A percentile compares a stretch with the other conserved stretches of the same genome.
Conservation (phyloP, 257 asterid species). For the Nicotiana obtusifolia region DNA sequence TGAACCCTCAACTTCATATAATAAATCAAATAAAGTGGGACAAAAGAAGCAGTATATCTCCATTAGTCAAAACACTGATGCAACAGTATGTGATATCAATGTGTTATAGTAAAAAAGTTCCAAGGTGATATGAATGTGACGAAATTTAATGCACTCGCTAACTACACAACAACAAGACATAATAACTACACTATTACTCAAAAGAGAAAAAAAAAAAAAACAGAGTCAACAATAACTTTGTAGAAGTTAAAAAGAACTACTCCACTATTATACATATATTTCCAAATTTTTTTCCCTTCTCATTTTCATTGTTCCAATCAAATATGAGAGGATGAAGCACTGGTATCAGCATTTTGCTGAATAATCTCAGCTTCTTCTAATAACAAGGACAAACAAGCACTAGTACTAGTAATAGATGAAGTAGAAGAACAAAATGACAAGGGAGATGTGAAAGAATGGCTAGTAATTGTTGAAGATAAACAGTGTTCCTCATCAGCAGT, state of each 20-base stretch:
- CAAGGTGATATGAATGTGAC: too few relatives aligned
- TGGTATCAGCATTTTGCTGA: slow-evolving; percentile 16
- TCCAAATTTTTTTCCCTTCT: not conserved
- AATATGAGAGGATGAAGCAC: slow-evolving; percentile 16
- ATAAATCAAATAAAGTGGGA: too few relatives aligned
- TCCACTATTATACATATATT: not conserved
- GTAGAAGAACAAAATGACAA: slow-evolving; percentile 47
- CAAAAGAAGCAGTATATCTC: too few relatives aligned
- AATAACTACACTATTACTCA: not conserved
- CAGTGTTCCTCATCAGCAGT: slow-evolving; percentile 15
- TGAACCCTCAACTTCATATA: not conserved
- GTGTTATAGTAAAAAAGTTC: too few relatives aligned
- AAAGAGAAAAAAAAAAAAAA: not conserved
- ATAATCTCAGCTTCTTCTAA: slow-evolving; percentile 23
- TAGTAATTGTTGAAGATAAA: slow-evolving; percentile 27
- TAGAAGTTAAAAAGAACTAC: not conserved
- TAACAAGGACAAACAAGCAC: slow-evolving; percentile 27
- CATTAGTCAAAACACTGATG: not conserved
- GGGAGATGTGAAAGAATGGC: slow-evolving; percentile 59
- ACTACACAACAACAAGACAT: not conserved
- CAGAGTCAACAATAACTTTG: not conserved
- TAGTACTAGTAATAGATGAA: slow-evolving; percentile 9
- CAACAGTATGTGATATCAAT: not conserved
- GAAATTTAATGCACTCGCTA: not conserved
- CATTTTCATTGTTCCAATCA: not conserved